Evolutionary conservation across 352 stramenopile genomes (phyloP).

Genomic region (Peronospora destructor): DNA sequence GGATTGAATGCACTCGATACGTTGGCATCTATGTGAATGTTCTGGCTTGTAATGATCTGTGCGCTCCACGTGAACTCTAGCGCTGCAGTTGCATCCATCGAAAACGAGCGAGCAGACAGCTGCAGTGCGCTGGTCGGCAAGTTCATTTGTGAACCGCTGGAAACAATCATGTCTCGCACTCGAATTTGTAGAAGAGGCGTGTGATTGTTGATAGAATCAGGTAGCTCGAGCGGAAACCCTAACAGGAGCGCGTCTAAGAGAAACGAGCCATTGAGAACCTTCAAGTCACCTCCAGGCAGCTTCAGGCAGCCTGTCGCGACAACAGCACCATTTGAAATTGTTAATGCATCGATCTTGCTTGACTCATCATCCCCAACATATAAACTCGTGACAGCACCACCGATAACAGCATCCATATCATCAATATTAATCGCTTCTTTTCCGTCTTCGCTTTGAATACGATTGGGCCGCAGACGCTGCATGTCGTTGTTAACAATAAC

Average conservation of each 20-base stretch:
- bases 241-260: constrained; percentile 37
- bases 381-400: constrained; percentile 44
- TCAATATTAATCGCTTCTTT: constrained; percentile 16
- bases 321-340: constrained; percentile 42
- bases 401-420: constrained; percentile 28
- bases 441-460: constrained; percentile 21
- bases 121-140: constrained; percentile 31
- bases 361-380: constrained; percentile 21
- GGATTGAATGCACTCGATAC: constrained; percentile 30
- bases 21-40: constrained; percentile 46
- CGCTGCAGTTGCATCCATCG: constrained; percentile 43
- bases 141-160: constrained; percentile 34
- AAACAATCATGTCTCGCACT: constrained; percentile 40
- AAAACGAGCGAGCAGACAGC: constrained; percentile 37
- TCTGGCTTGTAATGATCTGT: constrained; percentile 37
- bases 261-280: constrained; percentile 42
- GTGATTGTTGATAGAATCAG: constrained; percentile 19
- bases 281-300: constrained; percentile 33
- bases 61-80: constrained; percentile 39
- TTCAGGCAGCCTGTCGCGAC: constrained; percentile 34
- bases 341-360: constrained; percentile 31
- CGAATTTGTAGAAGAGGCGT: constrained; percentile 28
- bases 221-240: constrained; percentile 11
- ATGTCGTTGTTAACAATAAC: constrained; percentile 39
- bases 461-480: constrained; percentile 27